Evolutionary conservation across 1,139 yeast genomes (phyloP), one percentile per base, ranked within the genome.

Genomic region (Hyphopichia fennica): DNA sequence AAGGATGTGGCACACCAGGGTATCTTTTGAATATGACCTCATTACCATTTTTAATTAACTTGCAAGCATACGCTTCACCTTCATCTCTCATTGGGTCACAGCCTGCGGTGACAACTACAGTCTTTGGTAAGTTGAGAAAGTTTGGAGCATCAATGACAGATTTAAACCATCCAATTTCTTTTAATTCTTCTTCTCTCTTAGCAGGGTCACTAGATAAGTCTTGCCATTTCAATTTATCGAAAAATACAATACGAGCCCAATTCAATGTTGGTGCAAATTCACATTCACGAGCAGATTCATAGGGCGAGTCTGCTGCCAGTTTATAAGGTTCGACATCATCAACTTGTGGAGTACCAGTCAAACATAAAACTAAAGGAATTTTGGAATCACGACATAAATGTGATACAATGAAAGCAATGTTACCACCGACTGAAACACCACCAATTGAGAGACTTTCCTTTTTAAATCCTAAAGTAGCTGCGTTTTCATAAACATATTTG

Each of bases 291-390:
- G 44, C 35, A 3, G 58, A 53, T 14, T 33, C 42, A 42, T 54
- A 59, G 6, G 60, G 63, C 15, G 64, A 58, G 37, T 62, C 63
- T 10, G 35, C 36, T 4, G 57, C 50, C 7, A 41, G 43, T n/a
- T 35, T 28, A 27, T 52, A 45, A 8, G 45, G 30, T 16, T 47
- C 44, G 18, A 56, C 54, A 39, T 58, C 61, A 22, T 55, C 57
- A 36, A 54, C 45, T 43, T 57, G 66, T 4, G 66, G 67, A n/a
- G 63, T 60, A 14, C 65, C 65, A 2, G 66, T 62, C 15, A 61
- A 50, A 41, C 63, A 57, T 22, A 60, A 45, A 1, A 49, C 52
- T 13, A 63, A 39, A n/a, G 52, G 49, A 17, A 57, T 45, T 7
- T 48, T 50, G 22, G 36, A 40, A 42, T 56, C 59, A 18, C 59